Base-by-base conservation (phyloP, 163 green algal species). In the Chlamydomonas reinhardtii region DNA sequence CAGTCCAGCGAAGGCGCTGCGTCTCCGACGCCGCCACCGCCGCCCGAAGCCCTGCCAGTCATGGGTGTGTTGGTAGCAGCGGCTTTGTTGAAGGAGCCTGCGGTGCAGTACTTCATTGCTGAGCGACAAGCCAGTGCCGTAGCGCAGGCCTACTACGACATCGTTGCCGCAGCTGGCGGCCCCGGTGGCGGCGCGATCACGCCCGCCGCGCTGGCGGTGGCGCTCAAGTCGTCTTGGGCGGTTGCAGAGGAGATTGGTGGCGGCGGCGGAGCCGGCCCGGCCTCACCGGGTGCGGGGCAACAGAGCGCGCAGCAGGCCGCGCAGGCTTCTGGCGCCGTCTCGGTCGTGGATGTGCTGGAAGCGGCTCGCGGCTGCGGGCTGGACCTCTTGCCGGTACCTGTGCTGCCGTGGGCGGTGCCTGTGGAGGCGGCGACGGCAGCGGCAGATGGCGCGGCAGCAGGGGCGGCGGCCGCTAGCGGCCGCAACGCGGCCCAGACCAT, bases 61-160 rank as follows among this genome's bases (percentile, higher is more conserved):
- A 20, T 48, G 29, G 78, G 11, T 22, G 66, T 68, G 31, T 31
- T 66, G 11, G 48, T 68, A 9, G 78, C 78, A 24, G 29, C 65
- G 48, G 48, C 22, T n/a, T 31, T 86, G 29, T 54, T 86, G 11
- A 73, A 27, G 54, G 66, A n/a, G 34, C 70, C 80, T 15, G 56
- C 80, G 48, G 80, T 86, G 16, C 70, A 86, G 54, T 86, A 86
- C 56, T 79, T 86, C 29, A 9, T 86, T 0, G 73, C 34, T 8
- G 80, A 86, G 70, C 80, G 80, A 34, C 56, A 79, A 37, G 80
- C 80, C 27, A 59, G 37, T 16, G 80, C 80, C 6, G 70, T 79
- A 0, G 70, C 54, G 14, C 80, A 86, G 54, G 27, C 80, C 25
- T 86, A 79, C 69, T 31, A 17, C 9, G 80, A 86, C 19, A 25